phyloP scores from a whole-genome alignment of 2,329 filamentous ascomycete genomes.

The Ceratocystis huliohia region DNA sequence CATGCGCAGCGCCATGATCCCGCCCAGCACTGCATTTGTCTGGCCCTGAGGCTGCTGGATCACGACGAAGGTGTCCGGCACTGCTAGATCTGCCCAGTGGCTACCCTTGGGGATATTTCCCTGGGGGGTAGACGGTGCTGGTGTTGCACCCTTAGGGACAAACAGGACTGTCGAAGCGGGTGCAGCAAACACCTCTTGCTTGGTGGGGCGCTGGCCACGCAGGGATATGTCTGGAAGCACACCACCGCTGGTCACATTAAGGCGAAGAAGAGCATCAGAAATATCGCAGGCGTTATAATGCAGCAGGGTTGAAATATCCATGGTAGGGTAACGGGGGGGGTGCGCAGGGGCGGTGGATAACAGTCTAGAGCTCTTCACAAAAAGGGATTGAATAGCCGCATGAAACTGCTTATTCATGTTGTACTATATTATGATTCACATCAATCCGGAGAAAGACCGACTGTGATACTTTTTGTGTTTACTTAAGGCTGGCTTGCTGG shows the following conservation, averaged over 20 bases:
- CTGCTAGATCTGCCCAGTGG: conserved; percentile 57
- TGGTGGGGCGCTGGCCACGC: conserved; percentile 22
- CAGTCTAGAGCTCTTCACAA: too few species aligned
- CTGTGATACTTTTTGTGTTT: too few species aligned
- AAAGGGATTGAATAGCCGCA: too few species aligned
- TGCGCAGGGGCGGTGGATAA: background rate
- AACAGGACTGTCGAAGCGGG: conserved; percentile 52
- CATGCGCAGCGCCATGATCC: conserved; percentile 62
- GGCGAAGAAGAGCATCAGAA: conserved; percentile 59
- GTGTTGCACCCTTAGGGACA: conserved; percentile 40
- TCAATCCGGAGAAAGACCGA: too few species aligned
- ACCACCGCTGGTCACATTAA: conserved; percentile 53
- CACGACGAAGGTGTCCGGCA: conserved; percentile 48
- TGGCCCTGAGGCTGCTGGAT: conserved; percentile 53
- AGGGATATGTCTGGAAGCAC: conserved; percentile 46
- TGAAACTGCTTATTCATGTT: too few species aligned
- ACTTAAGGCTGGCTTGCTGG: too few species aligned
- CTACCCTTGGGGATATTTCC: conserved; percentile 44
- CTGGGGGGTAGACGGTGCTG: conserved; percentile 23
- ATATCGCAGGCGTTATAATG: conserved; percentile 44
- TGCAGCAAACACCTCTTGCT: conserved; percentile 26
- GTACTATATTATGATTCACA: too few species aligned
- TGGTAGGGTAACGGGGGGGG: background rate
- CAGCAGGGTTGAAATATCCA: conserved; percentile 23
- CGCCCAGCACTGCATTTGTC: conserved; percentile 59